phyloP scores from a whole-genome alignment of 2,329 filamentous ascomycete species.

The Cadophora gregata region DNA sequence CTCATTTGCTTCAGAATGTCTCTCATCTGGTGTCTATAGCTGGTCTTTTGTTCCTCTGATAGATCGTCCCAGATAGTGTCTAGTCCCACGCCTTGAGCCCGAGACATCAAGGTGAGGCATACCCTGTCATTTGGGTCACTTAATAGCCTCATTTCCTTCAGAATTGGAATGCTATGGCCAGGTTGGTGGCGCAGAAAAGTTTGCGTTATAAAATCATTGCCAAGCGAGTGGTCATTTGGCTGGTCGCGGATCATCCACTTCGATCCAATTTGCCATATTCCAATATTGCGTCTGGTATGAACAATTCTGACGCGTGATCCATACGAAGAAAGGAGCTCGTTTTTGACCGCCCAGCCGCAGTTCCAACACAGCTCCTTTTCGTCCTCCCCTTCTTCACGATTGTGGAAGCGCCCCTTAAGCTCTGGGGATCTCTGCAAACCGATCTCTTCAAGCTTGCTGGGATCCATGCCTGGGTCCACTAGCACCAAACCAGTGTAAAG shows the following conservation, averaged over 20 bases:
- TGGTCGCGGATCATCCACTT: not conserved
- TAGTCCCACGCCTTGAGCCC: not conserved
- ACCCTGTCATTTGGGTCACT: not conserved
- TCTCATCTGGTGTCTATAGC: not conserved
- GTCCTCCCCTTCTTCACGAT: not conserved
- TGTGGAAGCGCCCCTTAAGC: not conserved
- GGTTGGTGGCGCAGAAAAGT: not conserved
- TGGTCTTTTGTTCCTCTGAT: not conserved
- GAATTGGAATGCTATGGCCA: not conserved
- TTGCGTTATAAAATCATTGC: not conserved
- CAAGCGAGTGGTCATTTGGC: not conserved
- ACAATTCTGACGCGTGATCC: not conserved
- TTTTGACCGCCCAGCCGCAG: not conserved
- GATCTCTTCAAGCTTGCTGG: no score
- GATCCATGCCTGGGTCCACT: no score
- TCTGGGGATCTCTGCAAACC: not conserved
- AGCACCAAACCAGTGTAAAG: not conserved
- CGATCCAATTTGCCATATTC: not conserved
- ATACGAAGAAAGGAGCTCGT: not conserved
- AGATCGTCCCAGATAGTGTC: not conserved
- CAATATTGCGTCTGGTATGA: not conserved
- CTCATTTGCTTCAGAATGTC: not conserved
- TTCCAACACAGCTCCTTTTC: not conserved
- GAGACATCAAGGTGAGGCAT: not conserved
- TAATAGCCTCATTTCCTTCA: not conserved